Conservation (phyloP, 1,284 basidiomycete genomes). For the Rhizopogon parksii region DNA sequence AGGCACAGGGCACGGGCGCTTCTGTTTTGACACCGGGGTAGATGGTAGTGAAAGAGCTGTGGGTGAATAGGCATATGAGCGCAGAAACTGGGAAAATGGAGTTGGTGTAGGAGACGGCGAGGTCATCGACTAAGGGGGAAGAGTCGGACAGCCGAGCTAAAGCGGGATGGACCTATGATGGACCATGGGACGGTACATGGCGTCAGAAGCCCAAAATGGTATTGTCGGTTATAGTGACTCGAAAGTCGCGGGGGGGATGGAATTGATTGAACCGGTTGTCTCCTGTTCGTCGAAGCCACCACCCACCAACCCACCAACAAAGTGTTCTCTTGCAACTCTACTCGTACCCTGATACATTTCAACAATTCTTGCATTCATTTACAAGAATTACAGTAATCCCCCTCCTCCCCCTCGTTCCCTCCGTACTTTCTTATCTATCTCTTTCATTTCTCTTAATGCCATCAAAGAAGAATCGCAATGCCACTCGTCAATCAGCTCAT, state of each 20-base stretch:
- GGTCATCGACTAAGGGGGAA: background rate
- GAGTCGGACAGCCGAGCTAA: too few species aligned
- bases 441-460: slow-evolving; percentile 23
- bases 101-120: background rate
- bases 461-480: slow-evolving; percentile 23
- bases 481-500: slow-evolving; percentile 13
- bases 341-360: background rate
- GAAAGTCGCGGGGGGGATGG: background rate
- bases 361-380: slow-evolving; percentile 27
- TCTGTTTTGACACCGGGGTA: background rate
- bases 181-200: background rate
- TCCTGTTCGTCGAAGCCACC: slow-evolving; percentile 7
- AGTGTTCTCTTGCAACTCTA: background rate
- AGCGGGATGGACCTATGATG: background rate
- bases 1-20: background rate
- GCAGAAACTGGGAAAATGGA: background rate
- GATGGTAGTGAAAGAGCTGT: background rate
- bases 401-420: slow-evolving; percentile 5
- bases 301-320: background rate
- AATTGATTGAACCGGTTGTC: background rate
- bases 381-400: slow-evolving; percentile 17
- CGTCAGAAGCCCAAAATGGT: slow-evolving; percentile 3
- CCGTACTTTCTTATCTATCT: background rate
- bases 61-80: background rate
- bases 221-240: slow-evolving; percentile 5